Evolutionary conservation across 257 asterid species (phyloP), one percentile per base, ranked within the genome.

Genomic region (Solanum rostratum): DNA sequence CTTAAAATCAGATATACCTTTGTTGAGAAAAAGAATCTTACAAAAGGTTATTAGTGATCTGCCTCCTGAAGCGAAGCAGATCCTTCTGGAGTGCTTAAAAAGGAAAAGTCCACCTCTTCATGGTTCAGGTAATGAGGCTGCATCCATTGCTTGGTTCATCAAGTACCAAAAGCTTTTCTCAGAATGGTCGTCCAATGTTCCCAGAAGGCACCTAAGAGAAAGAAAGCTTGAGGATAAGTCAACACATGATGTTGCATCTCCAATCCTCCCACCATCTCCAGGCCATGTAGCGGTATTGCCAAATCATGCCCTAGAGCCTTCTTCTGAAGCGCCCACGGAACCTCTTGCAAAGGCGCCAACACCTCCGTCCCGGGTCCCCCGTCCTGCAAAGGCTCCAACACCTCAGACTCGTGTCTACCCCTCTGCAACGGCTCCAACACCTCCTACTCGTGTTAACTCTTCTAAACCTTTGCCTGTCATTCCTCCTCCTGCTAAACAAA

Each of bases 151-250:
- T 55, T 53, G 79, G 88, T 49, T 85, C 14, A 39, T 59, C 80
- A 87, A 69, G 83, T 87, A 60, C 82, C 90, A 84, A 63, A 86
- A 89, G 59, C 71, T 86, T 83, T 73, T 89, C 81, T 84, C 89
- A 27, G 80, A 49, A 66, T 87, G 90, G 91, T 74, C 85, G 90
- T 76, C 87, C 45, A n/a, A 79, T 52, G 84, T 88, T 89, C 94
- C 97, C 6, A 88, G 98, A 91, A 92, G 94, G 88, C 86, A 87
- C 88, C 91, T 96, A 81, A 86, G 96, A 82, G 81, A 69, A 14
- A 87, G 82, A 80, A 65, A 68, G 30, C 30, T n/a, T 57, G 82
- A 57, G 49, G 62, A 76, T 16, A 41, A 81, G 54, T 11, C 65
- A 81, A 55, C 27, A 65, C 45, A 24, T 30, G 43, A 39, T 14